phyloP scores from a whole-genome alignment of 805 yeast species.

The Naumovozyma castellii region DNA sequence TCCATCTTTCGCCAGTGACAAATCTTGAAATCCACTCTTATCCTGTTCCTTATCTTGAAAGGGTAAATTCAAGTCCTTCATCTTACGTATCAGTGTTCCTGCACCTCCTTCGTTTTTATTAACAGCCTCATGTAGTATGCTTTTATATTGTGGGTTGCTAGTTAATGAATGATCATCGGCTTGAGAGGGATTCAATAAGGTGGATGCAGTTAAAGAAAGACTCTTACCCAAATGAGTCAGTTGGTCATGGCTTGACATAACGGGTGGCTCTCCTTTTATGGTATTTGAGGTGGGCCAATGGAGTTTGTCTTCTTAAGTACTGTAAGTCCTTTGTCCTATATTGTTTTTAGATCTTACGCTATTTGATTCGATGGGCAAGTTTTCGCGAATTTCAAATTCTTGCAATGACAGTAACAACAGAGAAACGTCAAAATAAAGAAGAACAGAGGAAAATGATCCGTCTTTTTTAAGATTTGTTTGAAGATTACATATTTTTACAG shows the following conservation, averaged over 20 bases:
- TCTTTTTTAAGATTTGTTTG: no score
- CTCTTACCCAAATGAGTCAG: conserved; percentile 37
- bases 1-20: conserved; percentile 26
- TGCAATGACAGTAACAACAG: no score
- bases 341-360: background rate
- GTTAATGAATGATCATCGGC: conserved; percentile 28
- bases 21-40: conserved; percentile 15
- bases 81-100: background rate
- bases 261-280: conserved; percentile 3
- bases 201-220: conserved; percentile 48
- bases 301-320: no score
- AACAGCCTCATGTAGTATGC: conserved; percentile 22
- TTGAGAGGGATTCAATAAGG: conserved; percentile 37
- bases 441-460: no score
- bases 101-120: conserved; percentile 13
- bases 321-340: no score
- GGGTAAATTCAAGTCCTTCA: background rate
- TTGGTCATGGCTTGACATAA: conserved; percentile 21
- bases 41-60: conserved; percentile 4
- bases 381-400: no score
- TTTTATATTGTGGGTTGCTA: conserved; percentile 25
- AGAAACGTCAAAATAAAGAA: no score
- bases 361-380: background rate
- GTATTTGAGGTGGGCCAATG: background rate
- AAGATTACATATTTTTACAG: no score